Evolutionary conservation across 2,329 filamentous ascomycete genomes (phyloP).

Genomic region (Trichoderma breve): DNA sequence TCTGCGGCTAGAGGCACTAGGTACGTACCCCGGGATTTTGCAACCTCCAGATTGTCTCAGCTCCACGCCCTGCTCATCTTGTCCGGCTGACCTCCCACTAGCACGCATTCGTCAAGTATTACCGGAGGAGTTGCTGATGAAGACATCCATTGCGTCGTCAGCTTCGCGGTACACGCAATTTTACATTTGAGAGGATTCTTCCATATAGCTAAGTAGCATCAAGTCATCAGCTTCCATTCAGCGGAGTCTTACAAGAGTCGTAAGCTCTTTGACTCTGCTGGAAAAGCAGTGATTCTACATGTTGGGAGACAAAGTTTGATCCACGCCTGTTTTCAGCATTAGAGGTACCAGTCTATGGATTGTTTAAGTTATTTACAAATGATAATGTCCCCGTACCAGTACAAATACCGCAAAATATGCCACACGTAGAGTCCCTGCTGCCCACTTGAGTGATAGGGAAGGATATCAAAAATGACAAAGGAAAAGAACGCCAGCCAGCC

Average conservation of each 20-base stretch:
- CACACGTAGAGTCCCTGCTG: slow-evolving; percentile 17
- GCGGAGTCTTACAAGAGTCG: not conserved
- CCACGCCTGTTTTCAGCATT: slow-evolving; percentile 3
- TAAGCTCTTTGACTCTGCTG: not conserved
- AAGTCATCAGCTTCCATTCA: not conserved
- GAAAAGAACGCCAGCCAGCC: slow-evolving; percentile 33
- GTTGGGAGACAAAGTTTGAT: not conserved
- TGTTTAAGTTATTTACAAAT: slow-evolving; percentile 18
- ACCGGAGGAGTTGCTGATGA: not conserved
- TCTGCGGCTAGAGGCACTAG: not conserved
- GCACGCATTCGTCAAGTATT: not conserved
- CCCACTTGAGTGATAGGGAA: slow-evolving; percentile 24
- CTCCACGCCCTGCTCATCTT: not conserved
- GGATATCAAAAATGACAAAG: slow-evolving; percentile 33
- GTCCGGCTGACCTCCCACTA: slow-evolving; percentile 4
- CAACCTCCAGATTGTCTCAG: not conserved
- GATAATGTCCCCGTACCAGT: slow-evolving; percentile 3
- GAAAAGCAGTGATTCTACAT: not conserved
- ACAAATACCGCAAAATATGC: slow-evolving; percentile 13
- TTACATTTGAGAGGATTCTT: not conserved
- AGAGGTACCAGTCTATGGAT: slow-evolving; percentile 14
- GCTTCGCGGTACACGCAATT: not conserved
- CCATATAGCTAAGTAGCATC: not conserved
- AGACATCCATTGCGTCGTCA: not conserved
- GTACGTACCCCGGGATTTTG: not conserved